Conservation (phyloP, 2,329 filamentous ascomycete genomes). For the Trichoderma sp. region DNA sequence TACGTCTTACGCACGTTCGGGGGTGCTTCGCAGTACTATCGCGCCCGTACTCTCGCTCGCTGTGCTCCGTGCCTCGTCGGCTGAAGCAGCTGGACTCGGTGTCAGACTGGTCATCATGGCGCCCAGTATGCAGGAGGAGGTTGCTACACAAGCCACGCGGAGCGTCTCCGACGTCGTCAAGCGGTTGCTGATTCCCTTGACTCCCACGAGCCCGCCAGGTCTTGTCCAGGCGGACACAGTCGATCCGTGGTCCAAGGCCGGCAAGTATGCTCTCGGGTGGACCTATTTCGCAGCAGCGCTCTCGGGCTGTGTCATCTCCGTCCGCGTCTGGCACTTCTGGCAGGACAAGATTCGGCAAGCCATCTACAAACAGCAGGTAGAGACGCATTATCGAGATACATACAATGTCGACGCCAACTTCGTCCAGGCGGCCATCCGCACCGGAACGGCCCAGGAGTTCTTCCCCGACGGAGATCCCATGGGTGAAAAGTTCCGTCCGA, state of each 20-base stretch:
- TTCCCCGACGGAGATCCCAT: conserved; percentile 67
- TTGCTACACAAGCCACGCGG: conserved; percentile 40
- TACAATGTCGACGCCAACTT: conserved; percentile 56
- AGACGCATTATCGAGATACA: conserved; percentile 62
- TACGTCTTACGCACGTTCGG: conserved; percentile 32
- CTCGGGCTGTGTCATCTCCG: conserved; percentile 64
- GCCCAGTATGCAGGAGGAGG: conserved; percentile 39
- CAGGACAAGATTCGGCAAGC: conserved; percentile 91
- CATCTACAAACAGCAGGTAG: conserved; percentile 79
- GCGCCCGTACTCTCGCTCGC: conserved; percentile 12
- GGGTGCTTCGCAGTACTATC: neutral
- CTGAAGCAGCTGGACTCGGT: conserved; percentile 27
- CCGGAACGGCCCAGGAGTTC: conserved; percentile 64
- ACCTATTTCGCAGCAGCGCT: conserved; percentile 83
- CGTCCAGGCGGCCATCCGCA: conserved; percentile 51
- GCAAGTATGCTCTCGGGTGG: conserved; percentile 85
- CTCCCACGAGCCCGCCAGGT: conserved; percentile 61
- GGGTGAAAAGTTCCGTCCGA: conserved; percentile 61
- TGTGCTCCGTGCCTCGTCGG: conserved; percentile 35
- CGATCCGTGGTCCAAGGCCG: conserved; percentile 80
- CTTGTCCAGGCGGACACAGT: conserved; percentile 63
- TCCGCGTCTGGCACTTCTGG: conserved; percentile 86
- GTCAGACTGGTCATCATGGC: conserved; percentile 45
- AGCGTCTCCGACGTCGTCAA: conserved; percentile 49
- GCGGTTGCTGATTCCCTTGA: conserved; percentile 63